Conservation (phyloP, 164 flowering plant species). For the Akebia trifoliata region DNA sequence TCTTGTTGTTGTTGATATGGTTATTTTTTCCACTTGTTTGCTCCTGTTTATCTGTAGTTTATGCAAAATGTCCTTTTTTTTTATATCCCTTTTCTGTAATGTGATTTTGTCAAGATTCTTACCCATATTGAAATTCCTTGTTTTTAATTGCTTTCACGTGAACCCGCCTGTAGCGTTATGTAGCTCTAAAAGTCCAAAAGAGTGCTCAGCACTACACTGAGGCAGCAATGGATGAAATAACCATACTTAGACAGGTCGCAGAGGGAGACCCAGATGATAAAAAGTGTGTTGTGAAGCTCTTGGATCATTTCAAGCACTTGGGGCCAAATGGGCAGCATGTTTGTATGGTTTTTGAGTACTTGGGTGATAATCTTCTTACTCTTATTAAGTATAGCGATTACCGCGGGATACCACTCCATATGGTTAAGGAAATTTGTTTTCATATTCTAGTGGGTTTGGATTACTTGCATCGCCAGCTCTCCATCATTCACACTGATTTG, state of each 20-base stretch:
- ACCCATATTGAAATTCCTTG: too few species aligned
- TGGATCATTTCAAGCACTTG: conserved; percentile 93
- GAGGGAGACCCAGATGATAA: conserved; percentile 79
- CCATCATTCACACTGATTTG: conserved; percentile 90
- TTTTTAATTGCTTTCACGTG: conserved; percentile 8
- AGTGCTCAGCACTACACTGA: conserved; percentile 80
- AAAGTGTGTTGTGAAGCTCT: conserved; percentile 81
- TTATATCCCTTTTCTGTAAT: too few species aligned
- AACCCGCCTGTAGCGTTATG: conserved; percentile 43
- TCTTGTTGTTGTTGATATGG: too few species aligned
- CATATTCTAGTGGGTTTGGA: conserved; percentile 81
- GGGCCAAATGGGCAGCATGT: conserved; percentile 98
- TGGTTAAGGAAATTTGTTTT: conserved; percentile 76
- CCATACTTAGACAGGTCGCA: conserved; percentile 74
- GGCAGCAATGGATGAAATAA: conserved; percentile 80
- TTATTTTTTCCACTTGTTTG: too few species aligned
- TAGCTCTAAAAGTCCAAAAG: conserved; percentile 74
- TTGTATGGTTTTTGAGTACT: conserved; percentile 92
- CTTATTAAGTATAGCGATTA: conserved; percentile 77
- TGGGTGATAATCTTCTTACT: conserved; percentile 90
- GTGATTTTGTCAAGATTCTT: too few species aligned
- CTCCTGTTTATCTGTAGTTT: too few species aligned
- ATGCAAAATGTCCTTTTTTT: too few species aligned
- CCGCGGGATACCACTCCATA: conserved; percentile 63
- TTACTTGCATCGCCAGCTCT: conserved; percentile 76